A percentile compares a stretch with the other conserved stretches of the same genome.
Conservation (phyloP, 2,329 filamentous ascomycete species). For the Trichoderma lentiforme region DNA sequence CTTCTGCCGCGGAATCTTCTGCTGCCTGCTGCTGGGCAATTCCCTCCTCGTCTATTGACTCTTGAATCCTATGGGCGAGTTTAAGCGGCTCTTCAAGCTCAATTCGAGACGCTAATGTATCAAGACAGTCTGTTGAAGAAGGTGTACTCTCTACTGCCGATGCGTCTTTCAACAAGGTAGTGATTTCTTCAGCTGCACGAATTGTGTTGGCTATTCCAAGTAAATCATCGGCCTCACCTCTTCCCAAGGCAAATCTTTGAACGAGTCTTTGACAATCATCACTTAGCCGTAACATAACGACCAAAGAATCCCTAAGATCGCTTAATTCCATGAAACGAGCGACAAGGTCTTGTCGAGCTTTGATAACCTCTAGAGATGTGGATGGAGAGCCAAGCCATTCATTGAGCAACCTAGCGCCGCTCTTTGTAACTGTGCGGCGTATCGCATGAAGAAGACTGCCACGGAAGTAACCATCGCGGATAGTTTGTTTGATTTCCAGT, state of each 20-base stretch:
- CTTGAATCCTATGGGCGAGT: constrained; percentile 68
- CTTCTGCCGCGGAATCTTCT: constrained; percentile 67
- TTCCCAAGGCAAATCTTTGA: constrained; percentile 89
- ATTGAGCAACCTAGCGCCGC: constrained; percentile 78
- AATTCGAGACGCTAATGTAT: constrained; percentile 54
- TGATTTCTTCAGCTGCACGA: constrained; percentile 65
- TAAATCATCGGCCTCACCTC: constrained; percentile 89
- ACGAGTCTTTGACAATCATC: constrained; percentile 86
- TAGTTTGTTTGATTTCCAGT: constrained; percentile 82
- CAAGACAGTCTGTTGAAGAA: constrained; percentile 36
- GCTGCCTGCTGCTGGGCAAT: constrained; percentile 75
- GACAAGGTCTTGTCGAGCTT: constrained; percentile 76
- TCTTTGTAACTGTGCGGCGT: constrained; percentile 84
- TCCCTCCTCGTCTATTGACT: constrained; percentile 89
- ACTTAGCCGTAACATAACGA: constrained; percentile 66
- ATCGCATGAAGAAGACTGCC: constrained; percentile 91
- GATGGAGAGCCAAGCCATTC: constrained; percentile 89
- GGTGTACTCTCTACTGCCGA: constrained; percentile 17
- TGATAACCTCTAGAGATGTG: constrained; percentile 77
- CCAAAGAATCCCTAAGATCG: constrained; percentile 66
- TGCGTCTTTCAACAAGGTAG: constrained; percentile 41
- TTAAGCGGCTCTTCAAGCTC: constrained; percentile 62
- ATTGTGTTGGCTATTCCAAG: constrained; percentile 81
- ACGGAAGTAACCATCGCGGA: constrained; percentile 72
- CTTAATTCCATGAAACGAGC: constrained; percentile 66